These are phyloP conservation scores for Candida saitoana DNA, from an alignment of 805 yeast genomes.

Conservation along the genomic window DNA sequence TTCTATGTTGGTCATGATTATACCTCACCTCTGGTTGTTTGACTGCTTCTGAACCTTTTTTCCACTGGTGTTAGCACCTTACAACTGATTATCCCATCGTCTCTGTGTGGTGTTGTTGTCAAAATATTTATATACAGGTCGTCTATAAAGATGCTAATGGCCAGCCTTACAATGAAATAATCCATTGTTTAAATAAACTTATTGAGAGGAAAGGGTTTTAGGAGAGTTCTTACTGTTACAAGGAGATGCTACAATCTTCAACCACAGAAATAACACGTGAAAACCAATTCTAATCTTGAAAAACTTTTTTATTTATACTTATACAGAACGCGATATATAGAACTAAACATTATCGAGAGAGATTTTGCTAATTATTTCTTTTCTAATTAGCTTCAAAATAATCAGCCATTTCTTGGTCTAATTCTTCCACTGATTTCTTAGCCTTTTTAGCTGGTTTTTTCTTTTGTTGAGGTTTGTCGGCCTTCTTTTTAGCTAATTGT, in stretches of 20 bases:
- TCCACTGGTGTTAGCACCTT: too few relatives aligned
- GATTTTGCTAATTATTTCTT: constrained; percentile 28
- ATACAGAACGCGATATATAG: constrained; percentile 3
- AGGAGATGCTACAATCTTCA: too few relatives aligned
- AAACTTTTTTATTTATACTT: background rate
- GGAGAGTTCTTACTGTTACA: too few relatives aligned
- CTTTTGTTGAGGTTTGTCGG: constrained; percentile 24
- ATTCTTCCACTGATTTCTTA: constrained; percentile 81
- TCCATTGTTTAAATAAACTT: background rate
- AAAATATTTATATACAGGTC: background rate
- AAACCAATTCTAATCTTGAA: too few relatives aligned
- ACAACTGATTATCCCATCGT: too few relatives aligned
- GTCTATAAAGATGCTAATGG: background rate
- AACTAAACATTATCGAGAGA: constrained; percentile 3
- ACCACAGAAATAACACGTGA: too few relatives aligned
- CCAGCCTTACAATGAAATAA: background rate
- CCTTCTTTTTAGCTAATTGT: constrained; percentile 10
- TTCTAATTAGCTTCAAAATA: constrained; percentile 49
- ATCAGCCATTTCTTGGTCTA: constrained; percentile 98
- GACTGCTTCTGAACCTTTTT: too few relatives aligned
- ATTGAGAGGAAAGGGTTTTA: too few relatives aligned
- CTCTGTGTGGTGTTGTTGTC: background rate
- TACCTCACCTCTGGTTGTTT: background rate
- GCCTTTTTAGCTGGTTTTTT: constrained; percentile 42
- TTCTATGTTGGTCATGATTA: constrained; percentile 36